Percentiles rank a stretch among this genome's conserved stretches.
phyloP scores from a whole-genome alignment of 163 green algal genomes.

The Chlamydomonas reinhardtii region DNA sequence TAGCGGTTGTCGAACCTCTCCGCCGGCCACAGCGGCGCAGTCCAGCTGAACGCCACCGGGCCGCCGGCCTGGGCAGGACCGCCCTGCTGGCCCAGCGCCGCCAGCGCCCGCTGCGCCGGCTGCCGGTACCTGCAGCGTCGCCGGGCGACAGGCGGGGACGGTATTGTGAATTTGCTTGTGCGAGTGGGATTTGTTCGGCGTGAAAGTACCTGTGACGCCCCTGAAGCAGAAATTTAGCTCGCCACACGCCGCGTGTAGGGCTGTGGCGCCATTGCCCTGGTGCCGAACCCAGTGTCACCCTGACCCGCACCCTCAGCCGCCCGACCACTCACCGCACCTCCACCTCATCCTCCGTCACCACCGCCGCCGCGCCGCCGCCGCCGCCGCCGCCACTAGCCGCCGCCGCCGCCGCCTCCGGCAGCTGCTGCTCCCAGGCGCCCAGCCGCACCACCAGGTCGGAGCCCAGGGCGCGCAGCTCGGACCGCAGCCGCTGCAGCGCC shows the following conservation, averaged over 20 bases:
- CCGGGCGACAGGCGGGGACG: no score
- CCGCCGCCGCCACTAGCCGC: background rate
- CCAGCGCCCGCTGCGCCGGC: background rate
- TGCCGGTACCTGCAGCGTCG: constrained; percentile 1
- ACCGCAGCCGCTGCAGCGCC: constrained; percentile 47
- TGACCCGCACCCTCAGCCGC: no score
- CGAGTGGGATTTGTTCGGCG: no score
- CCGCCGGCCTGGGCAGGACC: background rate
- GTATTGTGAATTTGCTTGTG: no score
- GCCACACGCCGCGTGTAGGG: no score
- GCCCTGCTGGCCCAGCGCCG: background rate
- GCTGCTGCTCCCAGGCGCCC: constrained; percentile 53
- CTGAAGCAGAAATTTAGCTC: no score
- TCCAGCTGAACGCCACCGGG: constrained; percentile 17
- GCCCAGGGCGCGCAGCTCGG: constrained; percentile 54
- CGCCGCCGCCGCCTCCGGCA: constrained; percentile 52
- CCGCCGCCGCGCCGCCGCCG: background rate
- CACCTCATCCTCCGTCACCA: constrained; percentile 78
- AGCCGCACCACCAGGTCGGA: constrained; percentile 73
- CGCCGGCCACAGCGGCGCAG: constrained; percentile 50
- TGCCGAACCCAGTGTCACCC: no score
- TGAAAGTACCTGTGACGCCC: no score
- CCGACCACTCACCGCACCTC: constrained; percentile 63
- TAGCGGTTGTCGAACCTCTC: constrained; percentile 54
- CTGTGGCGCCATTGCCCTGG: no score